Evolutionary conservation across 2,329 filamentous ascomycete genomes (phyloP).

Genomic region (Colletotrichum noveboracense): DNA sequence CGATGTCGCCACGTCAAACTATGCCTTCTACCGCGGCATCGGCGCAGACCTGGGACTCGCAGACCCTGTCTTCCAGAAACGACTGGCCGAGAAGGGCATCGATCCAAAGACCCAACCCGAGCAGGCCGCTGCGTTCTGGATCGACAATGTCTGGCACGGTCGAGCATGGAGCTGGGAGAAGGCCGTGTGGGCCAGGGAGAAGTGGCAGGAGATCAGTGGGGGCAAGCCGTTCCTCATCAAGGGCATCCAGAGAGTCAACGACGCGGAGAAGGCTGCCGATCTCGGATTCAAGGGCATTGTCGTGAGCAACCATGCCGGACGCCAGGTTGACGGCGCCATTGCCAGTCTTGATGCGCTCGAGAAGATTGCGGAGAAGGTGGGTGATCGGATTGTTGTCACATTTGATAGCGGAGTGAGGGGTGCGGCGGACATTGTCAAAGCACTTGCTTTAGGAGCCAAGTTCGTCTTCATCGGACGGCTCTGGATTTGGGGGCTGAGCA

Average conservation of each 20-base stretch:
- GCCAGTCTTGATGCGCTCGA: slow-evolving; percentile 51
- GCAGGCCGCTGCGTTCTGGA: slow-evolving; percentile 64
- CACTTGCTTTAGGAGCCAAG: slow-evolving; percentile 60
- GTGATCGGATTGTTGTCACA: slow-evolving; percentile 35
- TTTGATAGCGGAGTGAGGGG: slow-evolving; percentile 55
- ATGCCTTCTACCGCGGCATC: slow-evolving; percentile 66
- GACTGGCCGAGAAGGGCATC: slow-evolving; percentile 55
- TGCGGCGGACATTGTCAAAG: slow-evolving; percentile 65
- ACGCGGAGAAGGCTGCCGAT: slow-evolving; percentile 62
- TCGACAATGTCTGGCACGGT: slow-evolving; percentile 68
- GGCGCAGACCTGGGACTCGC: slow-evolving; percentile 63
- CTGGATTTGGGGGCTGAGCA: slow-evolving; percentile 51
- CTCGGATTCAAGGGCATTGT: slow-evolving; percentile 65
- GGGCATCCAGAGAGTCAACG: slow-evolving; percentile 65
- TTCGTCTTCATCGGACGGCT: slow-evolving; percentile 64
- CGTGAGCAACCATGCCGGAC: slow-evolving; percentile 65
- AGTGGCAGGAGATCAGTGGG: slow-evolving; percentile 64
- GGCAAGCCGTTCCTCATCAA: slow-evolving; percentile 66
- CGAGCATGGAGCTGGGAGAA: slow-evolving; percentile 68
- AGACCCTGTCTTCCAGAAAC: slow-evolving; percentile 64
- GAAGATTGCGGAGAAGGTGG: slow-evolving; percentile 45
- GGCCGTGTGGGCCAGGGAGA: slow-evolving; percentile 63
- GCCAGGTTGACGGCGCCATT: slow-evolving; percentile 51
- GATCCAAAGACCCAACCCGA: slow-evolving; percentile 48
- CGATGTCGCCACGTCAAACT: slow-evolving; percentile 61